phyloP scores from a whole-genome alignment of 805 yeast species.

The Yamadazyma kitorensis region DNA sequence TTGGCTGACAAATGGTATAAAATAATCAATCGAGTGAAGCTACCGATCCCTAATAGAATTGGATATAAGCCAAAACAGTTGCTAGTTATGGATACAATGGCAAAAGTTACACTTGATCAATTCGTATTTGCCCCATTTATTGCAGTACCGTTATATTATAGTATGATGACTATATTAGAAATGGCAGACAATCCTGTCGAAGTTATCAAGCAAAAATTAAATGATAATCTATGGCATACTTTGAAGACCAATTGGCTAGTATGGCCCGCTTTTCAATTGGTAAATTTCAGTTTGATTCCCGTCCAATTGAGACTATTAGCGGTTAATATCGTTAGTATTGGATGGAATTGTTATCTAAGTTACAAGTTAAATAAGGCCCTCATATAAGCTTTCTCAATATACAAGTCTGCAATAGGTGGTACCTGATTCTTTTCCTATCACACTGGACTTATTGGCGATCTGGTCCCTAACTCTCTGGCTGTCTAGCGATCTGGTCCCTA shows the following conservation, averaged over 20 bases:
- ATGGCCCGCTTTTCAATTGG: slow-evolving; percentile 86
- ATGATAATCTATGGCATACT: slow-evolving; percentile 62
- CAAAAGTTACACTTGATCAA: slow-evolving; percentile 70
- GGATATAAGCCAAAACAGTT: neutral
- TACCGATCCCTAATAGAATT: slow-evolving; percentile 3
- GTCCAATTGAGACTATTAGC: slow-evolving; percentile 62
- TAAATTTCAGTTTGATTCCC: slow-evolving; percentile 78
- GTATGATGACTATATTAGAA: slow-evolving; percentile 67
- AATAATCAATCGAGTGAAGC: slow-evolving; percentile 40
- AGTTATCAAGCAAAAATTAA: slow-evolving; percentile 41
- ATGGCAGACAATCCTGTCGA: slow-evolving; percentile 33
- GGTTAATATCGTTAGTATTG: slow-evolving; percentile 69
- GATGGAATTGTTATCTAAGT: slow-evolving; percentile 83
- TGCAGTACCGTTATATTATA: slow-evolving; percentile 67
- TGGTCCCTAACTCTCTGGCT: too few relatives aligned
- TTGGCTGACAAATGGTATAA: slow-evolving; percentile 72
- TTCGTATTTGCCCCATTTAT: slow-evolving; percentile 70
- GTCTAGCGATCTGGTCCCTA: too few relatives aligned
- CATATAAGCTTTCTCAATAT: too few relatives aligned
- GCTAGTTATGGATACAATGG: slow-evolving; percentile 17
- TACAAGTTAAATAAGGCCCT: slow-evolving; percentile 16
- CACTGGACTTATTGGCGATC: too few relatives aligned
- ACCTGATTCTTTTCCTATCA: too few relatives aligned
- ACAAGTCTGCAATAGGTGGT: too few relatives aligned
- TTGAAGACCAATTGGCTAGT: slow-evolving; percentile 74